These are phyloP conservation scores for Agrostemma githago DNA, from an alignment of 148 eudicot species.

Conservation along the genomic window DNA sequence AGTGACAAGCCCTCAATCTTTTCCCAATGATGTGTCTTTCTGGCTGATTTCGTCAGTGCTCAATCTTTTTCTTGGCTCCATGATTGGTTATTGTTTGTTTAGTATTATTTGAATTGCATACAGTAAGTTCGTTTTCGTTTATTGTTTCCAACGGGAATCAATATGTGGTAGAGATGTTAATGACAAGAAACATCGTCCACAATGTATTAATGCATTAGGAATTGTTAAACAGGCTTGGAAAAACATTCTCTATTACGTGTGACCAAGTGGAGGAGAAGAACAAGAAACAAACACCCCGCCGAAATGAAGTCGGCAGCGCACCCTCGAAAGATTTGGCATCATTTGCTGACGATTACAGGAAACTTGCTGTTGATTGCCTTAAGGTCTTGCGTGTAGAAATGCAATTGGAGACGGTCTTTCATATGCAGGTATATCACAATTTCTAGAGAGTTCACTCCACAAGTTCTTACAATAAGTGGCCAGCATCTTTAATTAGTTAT, in stretches of 20 bases:
- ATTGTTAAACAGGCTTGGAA: conserved; percentile 1
- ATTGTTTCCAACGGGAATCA: not conserved
- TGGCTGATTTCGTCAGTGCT: not conserved
- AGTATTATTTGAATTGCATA: not conserved
- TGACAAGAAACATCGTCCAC: not conserved
- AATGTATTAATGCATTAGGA: not conserved
- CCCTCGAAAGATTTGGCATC: conserved; percentile 35
- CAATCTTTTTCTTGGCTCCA: not conserved
- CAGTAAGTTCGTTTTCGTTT: conserved; percentile 1
- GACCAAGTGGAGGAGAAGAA: conserved; percentile 8
- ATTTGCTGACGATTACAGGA: conserved; percentile 93
- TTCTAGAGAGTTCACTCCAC: not conserved
- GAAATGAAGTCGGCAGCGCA: conserved; percentile 9
- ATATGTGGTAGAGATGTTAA: not conserved
- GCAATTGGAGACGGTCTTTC: conserved; percentile 89
- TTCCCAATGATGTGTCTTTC: not conserved
- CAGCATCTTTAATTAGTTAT: conserved; percentile 6
- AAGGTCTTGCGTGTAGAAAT: conserved; percentile 96
- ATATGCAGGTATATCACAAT: conserved; percentile 73
- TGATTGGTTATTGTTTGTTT: not conserved
- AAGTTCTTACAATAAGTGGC: conserved; percentile 5
- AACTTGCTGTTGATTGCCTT: conserved; percentile 89
- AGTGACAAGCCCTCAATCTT: not conserved
- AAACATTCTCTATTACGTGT: conserved; percentile 13
- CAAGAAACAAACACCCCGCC: not conserved